Evolutionary conservation across 1,139 yeast species (phyloP), one percentile per base, ranked within the genome.

Genomic region (Pichia sp.): DNA sequence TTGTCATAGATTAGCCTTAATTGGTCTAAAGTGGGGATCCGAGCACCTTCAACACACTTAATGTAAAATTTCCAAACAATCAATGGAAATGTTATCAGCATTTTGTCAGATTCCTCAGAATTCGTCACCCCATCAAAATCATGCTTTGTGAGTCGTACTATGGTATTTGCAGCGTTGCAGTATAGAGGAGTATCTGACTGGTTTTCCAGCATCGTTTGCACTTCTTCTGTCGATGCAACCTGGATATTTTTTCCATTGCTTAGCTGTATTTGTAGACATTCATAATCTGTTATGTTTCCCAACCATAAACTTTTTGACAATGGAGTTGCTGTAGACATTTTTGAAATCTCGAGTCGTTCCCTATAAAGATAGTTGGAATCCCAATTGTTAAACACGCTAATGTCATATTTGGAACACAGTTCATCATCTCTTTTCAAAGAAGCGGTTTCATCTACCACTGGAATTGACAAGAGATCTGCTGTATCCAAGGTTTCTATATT

Each of bases 301-400:
- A 85, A 76, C 92, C 92, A 92, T 4, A 90, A 80, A 47, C 54
- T 26, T 10, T 54, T 51, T 47, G 80, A 75, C 15, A 72, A 70
- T 16, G 74, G 76, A 0, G 95, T 80, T 0, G 96, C 95, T 2
- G 89, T 76, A 0, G 97, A 85, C 93, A 92, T 87, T 65, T 81
- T 81, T 3, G 90, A 76, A 58, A 90, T 85, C 68, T 90, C 97
- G 10, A 87, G 75, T 57, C 87, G 82, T 67, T 92, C 98, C 63
- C 87, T 83, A 55, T 83, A 77, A 41, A 80, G 75, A 64, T 85
- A 84, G 64, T 89, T 88, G 38, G 81, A 75, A 63, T 86, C 90
- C 95, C 95, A 87, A 61, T 82, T 78, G 57, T 77, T 75, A 69
- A 69, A 68, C 2, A 69, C 69, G 49, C 59, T 61, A 2, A 65